Conservation (phyloP, 305 asterid genomes). For the Plantago lanceolata region DNA sequence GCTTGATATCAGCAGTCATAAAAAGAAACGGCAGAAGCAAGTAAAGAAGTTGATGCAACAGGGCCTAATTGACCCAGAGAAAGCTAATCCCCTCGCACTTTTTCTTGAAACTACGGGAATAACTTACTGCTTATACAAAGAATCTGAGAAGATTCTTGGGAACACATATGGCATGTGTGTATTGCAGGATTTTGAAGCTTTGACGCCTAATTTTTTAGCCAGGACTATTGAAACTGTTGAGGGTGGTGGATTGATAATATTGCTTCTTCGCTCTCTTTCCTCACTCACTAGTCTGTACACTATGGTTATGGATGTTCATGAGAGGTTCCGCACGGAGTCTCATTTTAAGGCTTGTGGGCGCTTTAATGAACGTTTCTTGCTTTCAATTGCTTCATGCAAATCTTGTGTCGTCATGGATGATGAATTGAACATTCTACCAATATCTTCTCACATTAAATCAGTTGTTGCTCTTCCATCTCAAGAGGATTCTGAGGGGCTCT, state of each 20-base stretch:
- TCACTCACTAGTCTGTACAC: slow-evolving; percentile 28
- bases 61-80: slow-evolving; percentile 41
- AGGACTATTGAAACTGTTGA: slow-evolving; percentile 35
- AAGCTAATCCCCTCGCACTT: slow-evolving; percentile 41
- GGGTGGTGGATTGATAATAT: slow-evolving; percentile 32
- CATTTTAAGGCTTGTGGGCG: slow-evolving; percentile 44
- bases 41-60: slow-evolving; percentile 39
- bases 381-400: slow-evolving; percentile 51
- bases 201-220: slow-evolving; percentile 32
- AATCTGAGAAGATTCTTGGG: slow-evolving; percentile 54
- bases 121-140: slow-evolving; percentile 46
- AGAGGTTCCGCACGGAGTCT: slow-evolving; percentile 52
- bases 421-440: slow-evolving; percentile 46
- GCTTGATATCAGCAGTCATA: slow-evolving; percentile 56
- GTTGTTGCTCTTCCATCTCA: slow-evolving; percentile 29
- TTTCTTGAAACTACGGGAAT: slow-evolving; percentile 47
- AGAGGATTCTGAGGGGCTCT: slow-evolving; percentile 79
- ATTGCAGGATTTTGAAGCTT: slow-evolving; percentile 42
- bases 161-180: slow-evolving; percentile 60
- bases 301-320: slow-evolving; percentile 50
- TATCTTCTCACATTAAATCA: slow-evolving; percentile 51
- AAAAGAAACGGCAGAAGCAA: slow-evolving; percentile 46
- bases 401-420: slow-evolving; percentile 56
- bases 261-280: slow-evolving; percentile 27
- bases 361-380: slow-evolving; percentile 55